These are phyloP conservation scores for Podaxis sp. DNA, from an alignment of 768 basidiomycete genomes.

Conservation along the genomic window DNA sequence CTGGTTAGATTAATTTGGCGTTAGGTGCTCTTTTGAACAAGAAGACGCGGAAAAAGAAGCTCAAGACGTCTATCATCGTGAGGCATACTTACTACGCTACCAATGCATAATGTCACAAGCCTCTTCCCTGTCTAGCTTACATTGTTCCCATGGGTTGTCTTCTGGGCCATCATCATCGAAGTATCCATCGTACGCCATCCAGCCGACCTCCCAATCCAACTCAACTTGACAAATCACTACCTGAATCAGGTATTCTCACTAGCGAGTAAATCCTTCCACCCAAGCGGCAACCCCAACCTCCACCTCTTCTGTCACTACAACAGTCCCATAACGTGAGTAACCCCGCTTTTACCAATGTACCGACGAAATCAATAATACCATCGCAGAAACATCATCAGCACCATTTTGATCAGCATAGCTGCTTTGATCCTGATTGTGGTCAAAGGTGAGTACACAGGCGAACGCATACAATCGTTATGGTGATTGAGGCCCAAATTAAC, in stretches of 20 bases:
- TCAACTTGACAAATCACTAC: not conserved
- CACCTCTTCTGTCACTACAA: constrained; percentile 8
- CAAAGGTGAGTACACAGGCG: not conserved
- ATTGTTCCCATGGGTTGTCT: constrained; percentile 5
- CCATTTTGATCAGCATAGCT: not conserved
- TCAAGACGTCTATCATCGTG: constrained; percentile 3
- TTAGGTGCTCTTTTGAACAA: not conserved
- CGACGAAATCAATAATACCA: not conserved
- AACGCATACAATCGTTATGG: not conserved
- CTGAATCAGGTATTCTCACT: not conserved
- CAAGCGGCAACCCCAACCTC: not conserved
- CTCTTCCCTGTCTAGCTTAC: not conserved
- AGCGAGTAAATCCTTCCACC: not conserved
- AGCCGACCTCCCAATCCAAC: not conserved
- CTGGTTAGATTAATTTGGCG: not conserved
- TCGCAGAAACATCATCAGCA: constrained; percentile 3
- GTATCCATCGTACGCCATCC: constrained; percentile 5
- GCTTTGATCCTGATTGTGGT: not conserved
- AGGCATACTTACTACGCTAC: not conserved
- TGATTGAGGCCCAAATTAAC: not conserved
- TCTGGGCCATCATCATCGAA: constrained; percentile 3
- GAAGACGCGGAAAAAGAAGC: not conserved
- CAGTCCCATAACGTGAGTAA: not conserved
- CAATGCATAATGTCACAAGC: not conserved
- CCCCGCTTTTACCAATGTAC: not conserved